phyloP scores from a whole-genome alignment of 1,284 basidiomycete species.

The Farysia itapuensis region DNA sequence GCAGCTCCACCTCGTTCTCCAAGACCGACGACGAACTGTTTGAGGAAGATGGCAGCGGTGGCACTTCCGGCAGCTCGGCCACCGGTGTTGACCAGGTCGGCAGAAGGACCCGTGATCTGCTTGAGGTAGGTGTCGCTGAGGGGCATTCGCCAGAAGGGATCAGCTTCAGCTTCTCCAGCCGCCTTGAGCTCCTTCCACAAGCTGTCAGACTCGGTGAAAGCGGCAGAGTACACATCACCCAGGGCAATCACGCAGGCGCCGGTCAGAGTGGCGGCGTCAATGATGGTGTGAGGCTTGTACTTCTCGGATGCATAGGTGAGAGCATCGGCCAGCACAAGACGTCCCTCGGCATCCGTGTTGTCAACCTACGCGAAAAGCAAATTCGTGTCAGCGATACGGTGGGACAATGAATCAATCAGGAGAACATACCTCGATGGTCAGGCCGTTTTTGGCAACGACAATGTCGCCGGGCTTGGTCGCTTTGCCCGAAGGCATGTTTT shows the following conservation, averaged over 20 bases:
- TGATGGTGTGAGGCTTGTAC: constrained; percentile 77
- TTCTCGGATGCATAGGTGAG: constrained; percentile 79
- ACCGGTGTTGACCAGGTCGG: constrained; percentile 77
- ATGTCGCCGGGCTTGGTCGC: constrained; percentile 84
- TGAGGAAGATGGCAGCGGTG: constrained; percentile 85
- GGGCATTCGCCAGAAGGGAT: constrained; percentile 61
- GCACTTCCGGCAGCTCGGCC: constrained; percentile 74
- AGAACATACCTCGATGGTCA: constrained; percentile 75
- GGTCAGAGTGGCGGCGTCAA: constrained; percentile 83
- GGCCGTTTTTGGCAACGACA: constrained; percentile 83
- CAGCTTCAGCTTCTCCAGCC: constrained; percentile 71
- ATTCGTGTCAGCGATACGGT: no score
- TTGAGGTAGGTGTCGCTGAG: constrained; percentile 75
- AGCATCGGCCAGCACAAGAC: constrained; percentile 74
- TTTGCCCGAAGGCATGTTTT: constrained; percentile 70
- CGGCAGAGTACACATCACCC: constrained; percentile 75
- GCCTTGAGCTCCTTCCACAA: constrained; percentile 71
- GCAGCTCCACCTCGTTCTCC: constrained; percentile 41
- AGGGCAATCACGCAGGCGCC: constrained; percentile 60
- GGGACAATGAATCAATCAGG: no score
- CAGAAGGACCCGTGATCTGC: constrained; percentile 71
- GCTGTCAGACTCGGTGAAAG: constrained; percentile 68
- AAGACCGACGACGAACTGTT: constrained; percentile 66
- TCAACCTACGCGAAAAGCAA: no score
- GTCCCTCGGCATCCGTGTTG: constrained; percentile 86